Base-by-base conservation (phyloP, 2,329 filamentous ascomycete species). In the Fusarium oxysporum region DNA sequence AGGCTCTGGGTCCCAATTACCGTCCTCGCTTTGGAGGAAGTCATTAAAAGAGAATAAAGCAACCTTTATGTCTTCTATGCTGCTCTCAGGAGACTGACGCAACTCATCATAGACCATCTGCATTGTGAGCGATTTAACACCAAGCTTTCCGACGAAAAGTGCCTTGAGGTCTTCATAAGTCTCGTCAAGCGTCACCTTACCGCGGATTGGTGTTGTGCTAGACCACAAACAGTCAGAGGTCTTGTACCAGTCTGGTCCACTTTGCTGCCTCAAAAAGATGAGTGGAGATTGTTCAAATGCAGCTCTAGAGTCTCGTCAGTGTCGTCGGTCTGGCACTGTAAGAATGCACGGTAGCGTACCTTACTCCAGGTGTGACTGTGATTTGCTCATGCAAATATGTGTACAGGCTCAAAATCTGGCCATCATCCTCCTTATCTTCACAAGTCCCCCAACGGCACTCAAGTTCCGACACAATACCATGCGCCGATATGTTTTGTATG, bases 81-180 rank as follows among this genome's bases (percentile, higher is more conserved):
- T 68, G 35, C 25, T 50, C 1, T 25, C 16, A 8, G 63, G 28
- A 2, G 68, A 70, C 10, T 70, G 60, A 6, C 32, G 48, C 11
- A 76, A 35, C 32, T 76, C 68, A 41, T 75, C 67, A 9, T 76
- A 76, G 17, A 75, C 63, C 65, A 76, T 71, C 14, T 72, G 70
- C 14, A 71, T 38, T 3, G 62, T 75, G 1, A 70, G 60, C 3
- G 61, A 44, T 23, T 65, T 73, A 1, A 76, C 68, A 1, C 73
- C 68, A 9, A 75, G 35, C 12, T 47, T 53, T 11, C 30, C 23
- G 8, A 75, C 45, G 30, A 76, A 76, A 25, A 76, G 61, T 21
- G 16, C 21, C 6, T 65, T 30, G 0, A 58, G 17, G 7, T 30
- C 47, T 13, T 67, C 59, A 8, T 60, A 76, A 3, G n/a, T 35